phyloP scores from a whole-genome alignment of 257 asterid species.

The Misopates orontium region DNA sequence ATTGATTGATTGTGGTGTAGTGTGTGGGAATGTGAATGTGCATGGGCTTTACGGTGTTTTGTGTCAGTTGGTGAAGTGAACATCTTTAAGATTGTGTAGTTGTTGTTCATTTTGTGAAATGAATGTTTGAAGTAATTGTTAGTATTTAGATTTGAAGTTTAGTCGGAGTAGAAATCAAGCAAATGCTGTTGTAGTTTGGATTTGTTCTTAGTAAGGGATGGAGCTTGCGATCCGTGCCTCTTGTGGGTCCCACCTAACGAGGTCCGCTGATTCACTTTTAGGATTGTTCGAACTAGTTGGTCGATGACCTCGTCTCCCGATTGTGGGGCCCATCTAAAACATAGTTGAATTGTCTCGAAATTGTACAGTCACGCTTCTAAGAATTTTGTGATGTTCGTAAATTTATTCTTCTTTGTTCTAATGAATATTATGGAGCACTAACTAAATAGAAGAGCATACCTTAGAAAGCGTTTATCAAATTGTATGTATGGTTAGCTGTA shows the following conservation, averaged over 20 bases:
- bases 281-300: too few relatives aligned
- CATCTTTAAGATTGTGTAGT: background rate
- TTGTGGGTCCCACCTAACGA: too few relatives aligned
- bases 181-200: background rate
- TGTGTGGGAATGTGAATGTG: background rate
- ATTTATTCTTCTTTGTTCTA: background rate
- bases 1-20: background rate
- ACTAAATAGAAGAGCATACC: too few relatives aligned
- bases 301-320: too few relatives aligned
- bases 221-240: too few relatives aligned
- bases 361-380: too few relatives aligned
- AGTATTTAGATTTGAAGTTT: background rate
- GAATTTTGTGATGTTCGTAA: slow-evolving; percentile 13
- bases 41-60: background rate
- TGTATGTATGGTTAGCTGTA: slow-evolving; percentile 11
- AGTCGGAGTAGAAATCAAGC: slow-evolving; percentile 18
- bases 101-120: background rate
- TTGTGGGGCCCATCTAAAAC: too few relatives aligned
- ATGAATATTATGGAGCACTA: too few relatives aligned
- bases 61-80: background rate
- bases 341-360: too few relatives aligned
- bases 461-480: too few relatives aligned
- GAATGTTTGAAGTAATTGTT: background rate
- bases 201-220: background rate
- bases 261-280: too few relatives aligned